Evolutionary conservation across 148 eudicot genomes (phyloP), one percentile per base, ranked within the genome.

Genomic region (Fagopyrum homotropicum): DNA sequence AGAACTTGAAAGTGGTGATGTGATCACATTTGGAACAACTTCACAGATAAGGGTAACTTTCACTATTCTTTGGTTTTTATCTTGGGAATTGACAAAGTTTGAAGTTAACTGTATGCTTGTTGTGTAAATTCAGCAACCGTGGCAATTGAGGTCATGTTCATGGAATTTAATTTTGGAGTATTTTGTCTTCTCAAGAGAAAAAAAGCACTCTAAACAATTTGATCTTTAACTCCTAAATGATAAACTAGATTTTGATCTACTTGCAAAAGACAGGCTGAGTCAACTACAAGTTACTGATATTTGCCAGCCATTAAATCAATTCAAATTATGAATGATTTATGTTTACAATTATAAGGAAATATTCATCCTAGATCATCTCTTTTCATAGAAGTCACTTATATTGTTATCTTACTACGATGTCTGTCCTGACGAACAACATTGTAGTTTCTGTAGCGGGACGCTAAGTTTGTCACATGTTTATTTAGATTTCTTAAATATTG

Each of bases 11-110:
- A 86, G 83, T 81, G 98, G 92, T 57, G 98, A 95, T 75, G 60
- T 83, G 56, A 79, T 95, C 75, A 92, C 98, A 75, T 87, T 95
- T 77, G 98, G 98, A 68, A 92, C 96, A 75, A 85, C 87, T 77
- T 90, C 98, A 59, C 84, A 87, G 79, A 82, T 95, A 84, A 73
- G 69, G 56, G 98, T 95, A 84, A 66, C 44, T 43, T 40, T 30
- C 71, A 40, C 71, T 35, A 17, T 9, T 66, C 47, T 66, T 81
- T 43, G 14, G 64, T 61, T 75, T n/a, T 40, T 43, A 7, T 57
- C 19, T 45, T 17, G 45, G 51, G 30, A 7, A 16, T 59, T 75
- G 49, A 49, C 22, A 57, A 4, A 35, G n/a, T 22, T 57, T 30
- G 22, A 6, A 52, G 57, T 52, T 16, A 44, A 35, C n/a, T 14